A percentile compares a stretch with the other conserved stretches of the same genome.
These are phyloP conservation scores for Clarireedia paspali DNA, from an alignment of 2,329 filamentous ascomycete genomes.

Conservation along the genomic window DNA sequence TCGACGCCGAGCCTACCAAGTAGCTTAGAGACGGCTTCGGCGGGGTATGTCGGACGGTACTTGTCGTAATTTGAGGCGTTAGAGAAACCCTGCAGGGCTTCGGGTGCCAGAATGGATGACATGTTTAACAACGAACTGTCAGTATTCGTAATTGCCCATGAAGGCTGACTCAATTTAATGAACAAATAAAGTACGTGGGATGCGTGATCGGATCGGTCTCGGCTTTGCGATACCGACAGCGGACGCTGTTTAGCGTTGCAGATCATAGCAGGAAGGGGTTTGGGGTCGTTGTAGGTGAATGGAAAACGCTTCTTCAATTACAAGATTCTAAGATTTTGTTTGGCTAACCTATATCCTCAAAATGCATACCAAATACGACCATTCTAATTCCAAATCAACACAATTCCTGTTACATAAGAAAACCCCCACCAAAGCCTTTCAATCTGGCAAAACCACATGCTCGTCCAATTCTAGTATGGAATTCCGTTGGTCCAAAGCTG, in stretches of 20 bases:
- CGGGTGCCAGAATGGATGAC: conserved; percentile 15
- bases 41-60: conserved; percentile 60
- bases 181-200: too few relatives aligned
- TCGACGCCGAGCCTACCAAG: conserved; percentile 47
- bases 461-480: conserved; percentile 51
- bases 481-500: conserved; percentile 96
- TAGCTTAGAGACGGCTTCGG: conserved; percentile 49
- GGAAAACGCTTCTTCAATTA: not conserved
- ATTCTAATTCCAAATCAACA: not conserved
- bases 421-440: not conserved
- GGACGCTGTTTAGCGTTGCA: too few relatives aligned
- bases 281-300: too few relatives aligned
- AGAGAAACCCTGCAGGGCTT: conserved; percentile 45
- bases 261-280: too few relatives aligned
- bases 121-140: not conserved
- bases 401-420: not conserved
- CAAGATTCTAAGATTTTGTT: not conserved
- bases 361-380: not conserved
- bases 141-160: not conserved
- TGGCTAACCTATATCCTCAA: too few relatives aligned
- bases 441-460: too few relatives aligned
- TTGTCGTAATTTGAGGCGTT: conserved; percentile 58
- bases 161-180: too few relatives aligned
- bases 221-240: too few relatives aligned
- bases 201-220: too few relatives aligned